Evolutionary conservation across 2,329 filamentous ascomycete species (phyloP).

Genomic region (Torrubiella hemipterigena): DNA sequence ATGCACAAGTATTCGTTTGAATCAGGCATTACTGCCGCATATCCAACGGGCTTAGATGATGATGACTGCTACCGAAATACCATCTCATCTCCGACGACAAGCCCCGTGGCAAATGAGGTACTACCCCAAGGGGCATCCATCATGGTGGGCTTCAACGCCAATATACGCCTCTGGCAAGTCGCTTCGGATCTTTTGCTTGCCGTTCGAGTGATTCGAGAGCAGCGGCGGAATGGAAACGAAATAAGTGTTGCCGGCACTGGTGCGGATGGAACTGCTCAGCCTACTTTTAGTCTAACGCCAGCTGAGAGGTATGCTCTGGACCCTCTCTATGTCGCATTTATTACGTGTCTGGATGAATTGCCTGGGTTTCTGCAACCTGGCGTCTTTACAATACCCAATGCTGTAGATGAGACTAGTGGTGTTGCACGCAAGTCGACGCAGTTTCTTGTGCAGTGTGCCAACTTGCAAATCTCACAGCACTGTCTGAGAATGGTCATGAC

Average conservation of each 20-base stretch:
- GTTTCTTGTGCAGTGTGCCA: slow-evolving; percentile 25
- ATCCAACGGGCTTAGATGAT: slow-evolving; percentile 18
- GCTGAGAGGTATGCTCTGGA: slow-evolving; percentile 20
- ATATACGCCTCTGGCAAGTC: slow-evolving; percentile 26
- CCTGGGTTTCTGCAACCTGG: slow-evolving; percentile 22
- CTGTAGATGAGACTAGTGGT: slow-evolving; percentile 8
- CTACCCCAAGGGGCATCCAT: slow-evolving; percentile 8
- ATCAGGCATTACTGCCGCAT: slow-evolving; percentile 23
- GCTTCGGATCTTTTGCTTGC: slow-evolving; percentile 26
- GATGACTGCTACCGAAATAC: slow-evolving; percentile 7
- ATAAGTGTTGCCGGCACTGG: too few species aligned
- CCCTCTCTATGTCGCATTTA: slow-evolving; percentile 24
- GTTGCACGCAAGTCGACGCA: slow-evolving; percentile 15
- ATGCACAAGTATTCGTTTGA: slow-evolving; percentile 30
- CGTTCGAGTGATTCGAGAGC: slow-evolving; percentile 18
- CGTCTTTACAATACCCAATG: slow-evolving; percentile 10
- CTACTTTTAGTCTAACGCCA: slow-evolving; percentile 7
- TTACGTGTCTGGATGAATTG: slow-evolving; percentile 26
- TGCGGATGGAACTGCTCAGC: slow-evolving; percentile 1
- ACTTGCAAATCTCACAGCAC: slow-evolving; percentile 26
- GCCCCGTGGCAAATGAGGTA: slow-evolving; percentile 10
- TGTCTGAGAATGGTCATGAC: slow-evolving; percentile 28
- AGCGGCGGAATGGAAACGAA: slow-evolving; percentile 6
- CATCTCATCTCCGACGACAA: slow-evolving; percentile 8
- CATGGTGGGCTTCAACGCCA: slow-evolving; percentile 28